A percentile compares a stretch with the other conserved stretches of the same genome.
phyloP scores from a whole-genome alignment of 2,329 filamentous ascomycete species.

The Fusarium sp. region DNA sequence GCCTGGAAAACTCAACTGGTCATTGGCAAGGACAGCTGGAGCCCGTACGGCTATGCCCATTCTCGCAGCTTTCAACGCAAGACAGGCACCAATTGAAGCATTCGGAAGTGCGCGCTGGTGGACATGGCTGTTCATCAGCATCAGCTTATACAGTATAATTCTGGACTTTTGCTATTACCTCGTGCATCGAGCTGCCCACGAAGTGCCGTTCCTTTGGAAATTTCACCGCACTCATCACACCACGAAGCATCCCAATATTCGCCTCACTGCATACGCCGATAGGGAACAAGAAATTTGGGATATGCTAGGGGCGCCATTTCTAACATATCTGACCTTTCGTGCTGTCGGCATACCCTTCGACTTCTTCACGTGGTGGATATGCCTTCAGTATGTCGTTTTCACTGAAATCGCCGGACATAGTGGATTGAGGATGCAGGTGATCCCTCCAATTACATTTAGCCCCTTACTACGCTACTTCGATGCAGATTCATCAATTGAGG shows the following conservation, averaged over 20 bases:
- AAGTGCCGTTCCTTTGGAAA: not conserved
- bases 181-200: not conserved
- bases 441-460: too few species aligned
- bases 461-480: too few species aligned
- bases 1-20: not conserved
- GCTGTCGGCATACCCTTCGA: too few species aligned
- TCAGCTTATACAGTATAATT: not conserved
- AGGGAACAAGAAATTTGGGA: not conserved
- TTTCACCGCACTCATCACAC: not conserved
- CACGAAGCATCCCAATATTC: not conserved
- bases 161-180: not conserved
- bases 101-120: not conserved
- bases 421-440: too few species aligned
- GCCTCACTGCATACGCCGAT: not conserved
- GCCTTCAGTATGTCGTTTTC: too few species aligned
- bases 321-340: too few species aligned
- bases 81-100: not conserved
- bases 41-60: not conserved
- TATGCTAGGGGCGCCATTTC: not conserved
- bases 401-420: too few species aligned
- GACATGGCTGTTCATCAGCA: not conserved
- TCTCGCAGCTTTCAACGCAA: not conserved
- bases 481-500: not conserved
- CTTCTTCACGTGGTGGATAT: too few species aligned
- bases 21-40: too few species aligned